phyloP scores from a whole-genome alignment of 2,329 filamentous ascomycete species.

The Acrocalymma vagum region DNA sequence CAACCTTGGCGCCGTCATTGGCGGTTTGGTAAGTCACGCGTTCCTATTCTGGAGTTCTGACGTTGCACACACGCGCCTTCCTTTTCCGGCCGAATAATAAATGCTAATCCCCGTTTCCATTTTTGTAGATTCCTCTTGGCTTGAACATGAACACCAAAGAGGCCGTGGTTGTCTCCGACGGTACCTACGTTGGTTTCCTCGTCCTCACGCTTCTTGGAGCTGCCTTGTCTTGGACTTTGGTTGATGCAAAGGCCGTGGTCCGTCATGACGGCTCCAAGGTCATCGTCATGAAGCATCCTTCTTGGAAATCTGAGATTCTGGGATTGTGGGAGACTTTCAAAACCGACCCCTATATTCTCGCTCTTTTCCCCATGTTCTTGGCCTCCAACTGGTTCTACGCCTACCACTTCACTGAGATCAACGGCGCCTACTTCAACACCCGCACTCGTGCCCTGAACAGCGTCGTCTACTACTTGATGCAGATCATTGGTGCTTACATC shows the following conservation, averaged over 20 bases:
- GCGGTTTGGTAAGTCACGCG: constrained; percentile 67
- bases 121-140: constrained; percentile 71
- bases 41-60: too few species aligned
- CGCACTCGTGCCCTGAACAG: constrained; percentile 80
- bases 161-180: constrained; percentile 68
- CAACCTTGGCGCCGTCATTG: constrained; percentile 89
- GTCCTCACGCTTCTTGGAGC: constrained; percentile 81
- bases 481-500: constrained; percentile 78
- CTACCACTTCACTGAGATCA: constrained; percentile 81
- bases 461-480: constrained; percentile 79
- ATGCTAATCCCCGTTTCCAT: constrained; percentile 15
- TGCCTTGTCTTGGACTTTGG: constrained; percentile 72
- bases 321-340: constrained; percentile 79
- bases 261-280: constrained; percentile 80
- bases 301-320: constrained; percentile 79
- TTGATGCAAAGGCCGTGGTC: constrained; percentile 75
- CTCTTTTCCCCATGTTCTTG: constrained; percentile 84
- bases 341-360: constrained; percentile 75
- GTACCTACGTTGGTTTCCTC: constrained; percentile 89
- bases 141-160: constrained; percentile 71
- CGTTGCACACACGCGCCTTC: constrained; percentile 43
- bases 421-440: constrained; percentile 74
- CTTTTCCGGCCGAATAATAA: neutral
- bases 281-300: constrained; percentile 90
- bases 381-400: constrained; percentile 83